Evolutionary conservation across 805 yeast species (phyloP).

Genomic region (Starmerella stellata): DNA sequence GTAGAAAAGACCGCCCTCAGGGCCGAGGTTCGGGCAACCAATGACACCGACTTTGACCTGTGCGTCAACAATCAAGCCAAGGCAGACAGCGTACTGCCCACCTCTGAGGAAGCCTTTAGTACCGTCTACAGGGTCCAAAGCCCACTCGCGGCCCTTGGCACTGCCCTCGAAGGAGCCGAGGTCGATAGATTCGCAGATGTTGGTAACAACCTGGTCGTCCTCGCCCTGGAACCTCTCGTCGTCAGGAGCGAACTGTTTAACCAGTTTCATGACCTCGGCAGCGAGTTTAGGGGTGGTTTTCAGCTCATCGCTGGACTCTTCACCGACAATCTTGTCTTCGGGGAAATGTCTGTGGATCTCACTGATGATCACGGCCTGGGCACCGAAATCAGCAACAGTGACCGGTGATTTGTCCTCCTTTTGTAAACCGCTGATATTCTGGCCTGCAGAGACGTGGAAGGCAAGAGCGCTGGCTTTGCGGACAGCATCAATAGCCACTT

Average conservation of each 20-base stretch:
- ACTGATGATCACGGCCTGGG: conserved; percentile 81
- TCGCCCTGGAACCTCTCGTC: conserved; percentile 15
- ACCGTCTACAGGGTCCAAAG: conserved; percentile 95
- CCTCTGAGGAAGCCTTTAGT: conserved; percentile 92
- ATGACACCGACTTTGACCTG: conserved; percentile 75
- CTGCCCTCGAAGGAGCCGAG: conserved; percentile 72
- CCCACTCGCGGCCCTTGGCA: conserved; percentile 71
- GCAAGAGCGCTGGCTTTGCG: conserved; percentile 70
- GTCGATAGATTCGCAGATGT: conserved; percentile 52
- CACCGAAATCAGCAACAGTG: conserved; percentile 85
- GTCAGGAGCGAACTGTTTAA: conserved; percentile 32
- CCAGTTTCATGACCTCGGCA: conserved; percentile 39
- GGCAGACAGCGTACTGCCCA: conserved; percentile 91
- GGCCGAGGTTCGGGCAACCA: conserved; percentile 80
- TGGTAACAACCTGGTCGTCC: conserved; percentile 24
- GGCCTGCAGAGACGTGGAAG: conserved; percentile 30
- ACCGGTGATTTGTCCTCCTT: conserved; percentile 89
- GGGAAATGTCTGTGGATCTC: conserved; percentile 71
- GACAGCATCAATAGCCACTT: conserved; percentile 77
- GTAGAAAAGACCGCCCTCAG: conserved; percentile 57
- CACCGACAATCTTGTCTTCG: conserved; percentile 74
- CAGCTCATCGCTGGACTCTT: conserved; percentile 66
- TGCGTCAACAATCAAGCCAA: conserved; percentile 76
- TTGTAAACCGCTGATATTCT: conserved; percentile 29
- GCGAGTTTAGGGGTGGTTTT: conserved; percentile 34